phyloP scores from a whole-genome alignment of 768 basidiomycete genomes.

The Mycena galopus region DNA sequence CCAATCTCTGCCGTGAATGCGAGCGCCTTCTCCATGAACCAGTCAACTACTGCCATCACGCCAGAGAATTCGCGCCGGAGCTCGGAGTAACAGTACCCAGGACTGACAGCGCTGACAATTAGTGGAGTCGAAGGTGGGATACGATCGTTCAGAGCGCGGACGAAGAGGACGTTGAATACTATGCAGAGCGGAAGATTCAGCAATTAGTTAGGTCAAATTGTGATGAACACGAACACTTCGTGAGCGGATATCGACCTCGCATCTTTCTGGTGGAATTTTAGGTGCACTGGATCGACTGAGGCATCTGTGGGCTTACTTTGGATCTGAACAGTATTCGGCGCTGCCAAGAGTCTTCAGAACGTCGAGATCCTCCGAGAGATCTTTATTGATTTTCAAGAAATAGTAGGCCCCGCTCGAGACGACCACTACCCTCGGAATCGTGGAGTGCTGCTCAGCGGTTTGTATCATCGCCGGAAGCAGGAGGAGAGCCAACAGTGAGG shows the following conservation, averaged over 20 bases:
- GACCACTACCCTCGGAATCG: slow-evolving; percentile 37
- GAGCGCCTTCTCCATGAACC: slow-evolving; percentile 16
- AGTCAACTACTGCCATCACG: neutral
- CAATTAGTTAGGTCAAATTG: neutral
- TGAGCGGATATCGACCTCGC: neutral
- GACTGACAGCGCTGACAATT: slow-evolving; percentile 33
- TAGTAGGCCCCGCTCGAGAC: slow-evolving; percentile 44
- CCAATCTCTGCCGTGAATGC: slow-evolving; percentile 39
- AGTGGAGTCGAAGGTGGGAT: slow-evolving; percentile 31
- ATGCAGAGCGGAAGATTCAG: slow-evolving; percentile 28
- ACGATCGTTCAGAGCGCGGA: slow-evolving; percentile 16
- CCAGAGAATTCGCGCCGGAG: too few species aligned
- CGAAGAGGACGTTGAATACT: too few species aligned
- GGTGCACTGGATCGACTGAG: neutral
- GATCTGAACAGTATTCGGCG: slow-evolving; percentile 32
- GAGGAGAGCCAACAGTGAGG: slow-evolving; percentile 42
- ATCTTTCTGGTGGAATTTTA: neutral
- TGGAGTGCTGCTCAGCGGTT: slow-evolving; percentile 28
- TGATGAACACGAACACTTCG: neutral
- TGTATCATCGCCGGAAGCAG: slow-evolving; percentile 44
- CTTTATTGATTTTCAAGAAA: neutral
- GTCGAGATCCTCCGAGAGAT: slow-evolving; percentile 9
- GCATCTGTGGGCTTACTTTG: neutral
- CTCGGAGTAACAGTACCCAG: slow-evolving; percentile 37
- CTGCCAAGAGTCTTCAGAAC: slow-evolving; percentile 35